phyloP scores from a whole-genome alignment of 768 basidiomycete genomes.

The Russula sp. region DNA sequence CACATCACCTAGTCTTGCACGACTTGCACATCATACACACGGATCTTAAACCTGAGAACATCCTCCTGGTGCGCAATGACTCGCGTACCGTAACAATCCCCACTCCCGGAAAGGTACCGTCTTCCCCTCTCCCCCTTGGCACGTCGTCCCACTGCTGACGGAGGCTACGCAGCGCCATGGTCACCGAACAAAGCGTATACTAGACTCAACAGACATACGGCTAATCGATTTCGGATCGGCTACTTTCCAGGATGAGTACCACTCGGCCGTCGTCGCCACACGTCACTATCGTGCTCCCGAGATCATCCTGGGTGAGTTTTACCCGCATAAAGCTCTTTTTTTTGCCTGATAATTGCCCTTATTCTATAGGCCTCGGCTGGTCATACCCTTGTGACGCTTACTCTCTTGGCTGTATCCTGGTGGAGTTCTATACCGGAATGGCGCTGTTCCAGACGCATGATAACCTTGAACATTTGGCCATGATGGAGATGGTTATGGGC shows the following conservation, averaged over 20 bases:
- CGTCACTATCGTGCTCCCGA: slow-evolving; percentile 98
- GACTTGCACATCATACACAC: slow-evolving; percentile 90
- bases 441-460: slow-evolving; percentile 99
- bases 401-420: slow-evolving; percentile 96
- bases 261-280: slow-evolving; percentile 96
- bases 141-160: neutral
- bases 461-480: slow-evolving; percentile 97
- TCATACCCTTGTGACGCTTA: slow-evolving; percentile 98
- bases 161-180: slow-evolving; percentile 33
- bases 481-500: slow-evolving; percentile 99
- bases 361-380: slow-evolving; percentile 81
- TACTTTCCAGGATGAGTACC: slow-evolving; percentile 96
- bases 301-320: slow-evolving; percentile 83
- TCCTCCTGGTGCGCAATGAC: slow-evolving; percentile 84
- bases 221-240: slow-evolving; percentile 99
- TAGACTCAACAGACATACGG: slow-evolving; percentile 85
- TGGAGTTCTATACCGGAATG: slow-evolving; percentile 96
- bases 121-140: neutral
- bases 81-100: slow-evolving; percentile 56
- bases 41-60: slow-evolving; percentile 98
- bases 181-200: slow-evolving; percentile 66
- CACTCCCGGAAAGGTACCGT: slow-evolving; percentile 58
- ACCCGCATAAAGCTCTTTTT: neutral
- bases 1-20: slow-evolving; percentile 67
- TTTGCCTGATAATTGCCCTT: neutral